A percentile compares a stretch with the other conserved stretches of the same genome.
These are phyloP conservation scores for Tetrahymena elliotti DNA, from an alignment of 73 alveolate species.

Conservation along the genomic window DNA sequence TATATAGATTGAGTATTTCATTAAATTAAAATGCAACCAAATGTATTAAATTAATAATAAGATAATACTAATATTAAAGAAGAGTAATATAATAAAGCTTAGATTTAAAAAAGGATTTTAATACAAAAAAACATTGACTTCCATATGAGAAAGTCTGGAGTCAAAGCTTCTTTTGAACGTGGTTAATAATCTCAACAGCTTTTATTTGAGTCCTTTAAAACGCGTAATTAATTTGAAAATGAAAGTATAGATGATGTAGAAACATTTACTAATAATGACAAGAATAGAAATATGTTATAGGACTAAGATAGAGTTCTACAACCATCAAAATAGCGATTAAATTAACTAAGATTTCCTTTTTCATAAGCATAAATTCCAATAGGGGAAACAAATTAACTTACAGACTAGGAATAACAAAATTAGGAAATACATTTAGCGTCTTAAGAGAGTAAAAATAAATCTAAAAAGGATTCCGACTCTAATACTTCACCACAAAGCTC, in stretches of 20 bases:
- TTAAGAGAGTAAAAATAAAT: neutral
- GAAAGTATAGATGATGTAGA: neutral
- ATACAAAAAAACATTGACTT: neutral
- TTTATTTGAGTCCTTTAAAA: neutral
- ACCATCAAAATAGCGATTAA: neutral
- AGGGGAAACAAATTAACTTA: neutral
- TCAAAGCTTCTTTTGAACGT: neutral
- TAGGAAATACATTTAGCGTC: neutral
- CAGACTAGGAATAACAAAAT: neutral
- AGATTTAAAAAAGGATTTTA: neutral
- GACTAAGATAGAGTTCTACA: neutral
- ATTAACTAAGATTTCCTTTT: neutral
- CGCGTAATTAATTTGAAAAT: neutral
- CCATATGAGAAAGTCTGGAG: neutral
- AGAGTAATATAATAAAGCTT: neutral
- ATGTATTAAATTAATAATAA: neutral
- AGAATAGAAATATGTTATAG: neutral
- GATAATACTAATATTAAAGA: neutral
- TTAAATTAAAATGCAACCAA: neutral
- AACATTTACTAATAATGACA: neutral
- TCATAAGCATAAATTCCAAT: neutral
- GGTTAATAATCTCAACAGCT: neutral
- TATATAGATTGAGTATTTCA: neutral
- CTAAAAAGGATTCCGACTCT: neutral
- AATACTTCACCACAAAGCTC: neutral